These are phyloP conservation scores for Phylloporus arenicola DNA, from an alignment of 768 basidiomycete genomes.

Conservation along the genomic window DNA sequence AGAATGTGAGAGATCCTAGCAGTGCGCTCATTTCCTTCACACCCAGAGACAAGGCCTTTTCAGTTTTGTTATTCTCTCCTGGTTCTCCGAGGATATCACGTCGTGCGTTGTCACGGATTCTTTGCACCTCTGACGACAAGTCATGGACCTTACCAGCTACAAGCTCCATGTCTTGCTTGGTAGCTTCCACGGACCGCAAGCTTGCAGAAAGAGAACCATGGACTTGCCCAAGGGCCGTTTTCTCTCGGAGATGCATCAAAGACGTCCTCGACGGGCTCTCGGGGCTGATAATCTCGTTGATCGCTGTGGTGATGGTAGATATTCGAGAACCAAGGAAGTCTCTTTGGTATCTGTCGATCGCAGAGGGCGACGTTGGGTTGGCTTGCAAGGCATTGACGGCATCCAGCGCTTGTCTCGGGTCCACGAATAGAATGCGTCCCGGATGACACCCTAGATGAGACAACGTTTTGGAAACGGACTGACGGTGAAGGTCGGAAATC, in stretches of 20 bases:
- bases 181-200: constrained; percentile 25
- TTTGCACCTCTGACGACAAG: constrained; percentile 37
- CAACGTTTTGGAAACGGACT: constrained; percentile 18
- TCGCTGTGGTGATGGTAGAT: constrained; percentile 39
- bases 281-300: constrained; percentile 25
- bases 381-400: constrained; percentile 47
- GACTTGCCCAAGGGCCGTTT: constrained; percentile 36
- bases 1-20: constrained; percentile 34
- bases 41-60: constrained; percentile 25
- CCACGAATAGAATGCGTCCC: constrained; percentile 40
- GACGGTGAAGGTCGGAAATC: constrained; percentile 9
- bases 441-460: constrained; percentile 23
- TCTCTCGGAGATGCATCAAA: constrained; percentile 29
- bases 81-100: constrained; percentile 36
- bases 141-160: constrained; percentile 33
- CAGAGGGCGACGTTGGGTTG: constrained; percentile 40
- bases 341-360: constrained; percentile 62
- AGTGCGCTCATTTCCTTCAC: constrained; percentile 27
- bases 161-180: constrained; percentile 32
- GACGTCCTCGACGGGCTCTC: constrained; percentile 3
- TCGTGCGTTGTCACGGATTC: constrained; percentile 33
- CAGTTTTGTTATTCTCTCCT: constrained; percentile 17
- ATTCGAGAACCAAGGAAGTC: constrained; percentile 56
- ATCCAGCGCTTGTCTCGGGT: constrained; percentile 53
- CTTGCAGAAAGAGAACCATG: constrained; percentile 37